These are phyloP conservation scores for Jaminaea rosea DNA, from an alignment of 1,284 basidiomycete genomes.

Conservation along the genomic window DNA sequence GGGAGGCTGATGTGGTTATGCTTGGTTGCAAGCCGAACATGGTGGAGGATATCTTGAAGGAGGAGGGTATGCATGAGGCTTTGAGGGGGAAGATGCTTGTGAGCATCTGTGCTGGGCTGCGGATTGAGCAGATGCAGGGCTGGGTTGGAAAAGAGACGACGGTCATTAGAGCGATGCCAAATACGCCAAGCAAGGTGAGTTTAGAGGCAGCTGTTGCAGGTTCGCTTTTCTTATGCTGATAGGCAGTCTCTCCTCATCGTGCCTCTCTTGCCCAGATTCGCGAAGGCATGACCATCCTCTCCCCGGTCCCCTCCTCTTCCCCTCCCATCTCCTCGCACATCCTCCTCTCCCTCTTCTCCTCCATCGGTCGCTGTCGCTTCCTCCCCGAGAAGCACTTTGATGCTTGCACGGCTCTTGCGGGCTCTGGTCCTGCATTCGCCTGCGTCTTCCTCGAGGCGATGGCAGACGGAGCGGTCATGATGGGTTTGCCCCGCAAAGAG, in stretches of 20 bases:
- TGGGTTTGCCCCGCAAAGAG: slow-evolving; percentile 89
- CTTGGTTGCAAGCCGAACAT: slow-evolving; percentile 69
- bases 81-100: slow-evolving; percentile 82
- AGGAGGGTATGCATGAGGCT: slow-evolving; percentile 75
- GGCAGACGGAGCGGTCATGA: slow-evolving; percentile 99
- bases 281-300: slow-evolving; percentile 45
- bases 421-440: slow-evolving; percentile 92
- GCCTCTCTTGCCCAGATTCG: slow-evolving; percentile 20
- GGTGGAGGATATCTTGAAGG: slow-evolving; percentile 64
- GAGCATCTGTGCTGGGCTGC: slow-evolving; percentile 92
- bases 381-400: slow-evolving; percentile 64
- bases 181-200: slow-evolving; percentile 86
- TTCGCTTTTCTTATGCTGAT: slow-evolving; percentile 1
- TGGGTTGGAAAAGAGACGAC: slow-evolving; percentile 70
- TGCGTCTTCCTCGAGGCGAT: slow-evolving; percentile 96
- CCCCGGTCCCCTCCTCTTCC: slow-evolving; percentile 20
- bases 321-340: slow-evolving; percentile 22
- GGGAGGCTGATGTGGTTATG: slow-evolving; percentile 71
- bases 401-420: slow-evolving; percentile 90
- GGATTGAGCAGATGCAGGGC: slow-evolving; percentile 66
- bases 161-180: slow-evolving; percentile 95
- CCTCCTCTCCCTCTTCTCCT: slow-evolving; percentile 38
- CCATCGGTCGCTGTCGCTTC: slow-evolving; percentile 38
- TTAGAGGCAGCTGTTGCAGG: no score
- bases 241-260: background rate